Base-by-base conservation (phyloP, 2,329 filamentous ascomycete genomes). In the Exophiala xenobiotica region DNA sequence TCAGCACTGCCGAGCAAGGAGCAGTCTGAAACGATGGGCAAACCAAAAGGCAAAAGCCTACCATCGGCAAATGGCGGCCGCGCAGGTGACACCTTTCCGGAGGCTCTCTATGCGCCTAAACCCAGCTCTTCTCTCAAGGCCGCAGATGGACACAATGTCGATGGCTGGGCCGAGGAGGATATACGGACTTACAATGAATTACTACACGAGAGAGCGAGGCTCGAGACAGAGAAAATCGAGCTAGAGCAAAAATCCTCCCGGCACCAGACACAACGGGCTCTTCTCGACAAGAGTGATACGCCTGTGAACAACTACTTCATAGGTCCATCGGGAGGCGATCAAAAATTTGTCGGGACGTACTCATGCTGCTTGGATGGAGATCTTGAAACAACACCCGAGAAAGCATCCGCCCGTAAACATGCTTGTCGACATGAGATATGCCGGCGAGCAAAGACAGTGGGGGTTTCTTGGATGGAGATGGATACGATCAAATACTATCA, bases 401-500 rank as follows among this genome's bases (percentile, higher is more conserved):
- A 23, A 9, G 45, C 42, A 20, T n/a, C 23, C 19, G 22, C 39
- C 24, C n/a, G 31, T 31, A 33, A 41, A 2, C 37, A 35, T 16
- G 47, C 48, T 6, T 62, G 58, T 49, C 46, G 50, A 20, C 60
- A 62, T 46, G 56, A 61, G 33, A 43, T 62, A 23, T 62, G 60
- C 41, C 39, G 24, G 12, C 53, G 58, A 23, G 58, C 60, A 35
- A 61, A 54, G 41, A 56, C 50, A 5, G 47, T 57, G 19, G 60
- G 60, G 20, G 37, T 62, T 14, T 59, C 56, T 14, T 62, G 53
- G 52, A 46, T 58, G 47, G 58, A 62, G 51, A 52, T 61, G 43
- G 58, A 62, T 49, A 62, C 60, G 18, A 53, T 62, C 29, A 62
- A 58, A 44, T 57, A 61, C 27, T 62, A 62, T 35, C 56, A 56